phyloP scores from a whole-genome alignment of 2,329 filamentous ascomycete genomes.

The Xylaria sp. region DNA sequence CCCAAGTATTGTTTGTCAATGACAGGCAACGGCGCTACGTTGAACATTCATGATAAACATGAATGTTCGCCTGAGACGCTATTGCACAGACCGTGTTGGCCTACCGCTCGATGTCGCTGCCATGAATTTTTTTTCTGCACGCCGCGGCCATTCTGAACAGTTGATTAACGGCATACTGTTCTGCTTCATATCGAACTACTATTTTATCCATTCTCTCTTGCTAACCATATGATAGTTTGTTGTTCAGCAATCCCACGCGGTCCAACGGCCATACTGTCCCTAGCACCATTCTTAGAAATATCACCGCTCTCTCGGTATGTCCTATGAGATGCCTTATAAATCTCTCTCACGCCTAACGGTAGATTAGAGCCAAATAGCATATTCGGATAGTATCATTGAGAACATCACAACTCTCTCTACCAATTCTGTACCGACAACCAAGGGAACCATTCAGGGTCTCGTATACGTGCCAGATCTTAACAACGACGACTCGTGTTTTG shows the following conservation, averaged over 20 bases:
- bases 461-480: conserved; percentile 83
- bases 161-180: background rate
- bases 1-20: conserved; percentile 7
- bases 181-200: background rate
- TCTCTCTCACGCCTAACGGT: conserved; percentile 38
- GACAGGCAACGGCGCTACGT: background rate
- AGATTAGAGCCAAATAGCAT: conserved; percentile 58
- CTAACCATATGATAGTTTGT: conserved; percentile 56
- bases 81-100: background rate
- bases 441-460: conserved; percentile 76
- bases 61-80: background rate
- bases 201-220: background rate
- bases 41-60: conserved; percentile 6
- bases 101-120: background rate
- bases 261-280: conserved; percentile 60
- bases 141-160: background rate
- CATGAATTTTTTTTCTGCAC: conserved; percentile 6
- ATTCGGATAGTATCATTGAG: conserved; percentile 59
- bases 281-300: conserved; percentile 65
- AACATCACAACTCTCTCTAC: conserved; percentile 82
- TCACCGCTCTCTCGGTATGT: conserved; percentile 66
- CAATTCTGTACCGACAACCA: conserved; percentile 67
- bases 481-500: conserved; percentile 67
- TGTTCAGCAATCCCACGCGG: conserved; percentile 69
- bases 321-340: conserved; percentile 5